Percentiles rank a stretch among this genome's conserved stretches.
phyloP scores from a whole-genome alignment of 2,329 filamentous ascomycete genomes.

The Talaromyces sp. region DNA sequence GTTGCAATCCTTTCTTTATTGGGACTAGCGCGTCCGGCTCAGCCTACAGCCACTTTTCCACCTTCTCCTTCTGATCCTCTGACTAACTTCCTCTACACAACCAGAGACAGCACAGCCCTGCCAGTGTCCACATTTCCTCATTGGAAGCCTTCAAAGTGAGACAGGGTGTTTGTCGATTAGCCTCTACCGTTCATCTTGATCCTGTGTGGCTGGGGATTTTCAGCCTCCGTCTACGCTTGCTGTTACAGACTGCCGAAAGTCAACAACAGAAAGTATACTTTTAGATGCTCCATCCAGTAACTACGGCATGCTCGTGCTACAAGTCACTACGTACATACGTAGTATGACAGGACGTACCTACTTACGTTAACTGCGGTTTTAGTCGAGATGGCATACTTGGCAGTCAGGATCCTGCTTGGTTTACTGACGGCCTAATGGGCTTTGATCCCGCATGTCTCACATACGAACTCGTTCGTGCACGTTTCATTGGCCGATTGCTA shows the following conservation, averaged over 20 bases:
- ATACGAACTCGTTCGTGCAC: slow-evolving; percentile 1
- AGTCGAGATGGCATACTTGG: background rate
- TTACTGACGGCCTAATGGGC: background rate
- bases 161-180: background rate
- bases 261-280: background rate
- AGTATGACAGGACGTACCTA: background rate
- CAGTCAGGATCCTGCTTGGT: background rate
- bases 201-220: background rate
- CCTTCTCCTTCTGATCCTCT: background rate
- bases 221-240: background rate
- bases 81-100: background rate
- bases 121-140: background rate
- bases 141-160: background rate
- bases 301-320: background rate
- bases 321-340: background rate
- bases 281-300: background rate
- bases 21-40: background rate
- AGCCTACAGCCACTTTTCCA: background rate
- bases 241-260: background rate
- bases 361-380: background rate
- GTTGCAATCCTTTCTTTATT: background rate
- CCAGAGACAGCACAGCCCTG: background rate
- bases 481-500: slow-evolving; percentile 1
- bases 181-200: background rate
- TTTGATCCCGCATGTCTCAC: slow-evolving; percentile 12